Evolutionary conservation across 495 filamentous ascomycete species (phyloP).

Genomic region (Cercophora scortea): DNA sequence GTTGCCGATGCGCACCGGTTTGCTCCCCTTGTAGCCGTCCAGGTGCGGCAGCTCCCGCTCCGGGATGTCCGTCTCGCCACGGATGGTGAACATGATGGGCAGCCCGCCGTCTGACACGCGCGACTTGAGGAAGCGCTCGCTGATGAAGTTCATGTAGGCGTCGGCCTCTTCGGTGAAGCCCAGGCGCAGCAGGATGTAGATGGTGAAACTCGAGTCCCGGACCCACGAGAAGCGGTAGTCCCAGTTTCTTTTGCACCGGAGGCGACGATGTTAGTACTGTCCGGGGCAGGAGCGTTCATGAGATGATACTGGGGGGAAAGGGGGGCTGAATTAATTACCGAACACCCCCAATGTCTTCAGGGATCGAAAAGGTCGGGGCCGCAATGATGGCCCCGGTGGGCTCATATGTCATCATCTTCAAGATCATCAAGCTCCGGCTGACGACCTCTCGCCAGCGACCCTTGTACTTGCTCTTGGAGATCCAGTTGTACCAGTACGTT

Average conservation of each 20-base stretch:
- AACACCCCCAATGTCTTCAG: constrained; percentile 61
- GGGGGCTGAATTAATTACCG: constrained; percentile 22
- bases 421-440: constrained; percentile 55
- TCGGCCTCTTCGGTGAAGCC: constrained; percentile 69
- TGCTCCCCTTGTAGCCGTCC: constrained; percentile 58
- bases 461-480: constrained; percentile 58
- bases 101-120: constrained; percentile 42
- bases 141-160: constrained; percentile 67
- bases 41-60: constrained; percentile 58
- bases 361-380: constrained; percentile 53
- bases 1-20: constrained; percentile 66
- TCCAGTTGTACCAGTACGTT: constrained; percentile 64
- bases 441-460: constrained; percentile 65
- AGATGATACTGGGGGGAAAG: neutral
- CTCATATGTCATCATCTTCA: constrained; percentile 65
- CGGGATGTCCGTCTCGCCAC: constrained; percentile 62
- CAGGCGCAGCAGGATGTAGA: constrained; percentile 66
- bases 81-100: constrained; percentile 72
- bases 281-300: no score
- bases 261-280: neutral
- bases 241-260: constrained; percentile 63
- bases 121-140: constrained; percentile 50
- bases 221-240: constrained; percentile 73
- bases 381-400: constrained; percentile 44
- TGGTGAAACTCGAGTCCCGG: constrained; percentile 64